phyloP scores from a whole-genome alignment of 345 rosid genomes.

The Adansonia digitata region DNA sequence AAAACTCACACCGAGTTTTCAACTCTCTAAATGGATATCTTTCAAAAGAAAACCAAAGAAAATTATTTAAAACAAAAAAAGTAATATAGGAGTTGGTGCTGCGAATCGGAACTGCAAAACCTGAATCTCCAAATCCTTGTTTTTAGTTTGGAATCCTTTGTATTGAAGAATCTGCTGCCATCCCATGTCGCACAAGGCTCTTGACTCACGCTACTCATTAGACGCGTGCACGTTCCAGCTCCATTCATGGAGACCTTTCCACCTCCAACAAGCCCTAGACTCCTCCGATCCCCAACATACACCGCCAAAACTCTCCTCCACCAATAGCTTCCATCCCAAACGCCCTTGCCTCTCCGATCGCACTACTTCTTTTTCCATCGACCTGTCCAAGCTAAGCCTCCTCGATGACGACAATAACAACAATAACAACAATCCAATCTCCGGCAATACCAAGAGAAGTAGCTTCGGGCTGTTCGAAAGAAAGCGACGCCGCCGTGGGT shows the following conservation, averaged over 20 bases:
- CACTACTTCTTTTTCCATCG: constrained; percentile 75
- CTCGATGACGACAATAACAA: constrained; percentile 53
- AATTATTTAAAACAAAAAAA: neutral
- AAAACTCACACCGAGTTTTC: too few relatives aligned
- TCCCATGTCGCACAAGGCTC: constrained; percentile 48
- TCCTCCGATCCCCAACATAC: constrained; percentile 40
- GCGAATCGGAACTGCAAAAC: neutral
- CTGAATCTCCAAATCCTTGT: neutral
- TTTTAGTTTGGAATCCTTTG: neutral
- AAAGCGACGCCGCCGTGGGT: constrained; percentile 80
- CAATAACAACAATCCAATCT: constrained; percentile 12
- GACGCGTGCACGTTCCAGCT: constrained; percentile 83
- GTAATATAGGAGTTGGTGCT: too few relatives aligned
- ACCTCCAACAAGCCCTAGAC: constrained; percentile 43
- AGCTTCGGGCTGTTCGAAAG: constrained; percentile 45
- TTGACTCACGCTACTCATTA: constrained; percentile 57
- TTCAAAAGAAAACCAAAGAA: too few relatives aligned
- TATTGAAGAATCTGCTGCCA: neutral
- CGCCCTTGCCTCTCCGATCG: constrained; percentile 97
- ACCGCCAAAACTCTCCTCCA: constrained; percentile 24
- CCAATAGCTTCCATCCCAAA: constrained; percentile 36
- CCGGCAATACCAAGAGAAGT: constrained; percentile 29
- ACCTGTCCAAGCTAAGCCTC: constrained; percentile 68
- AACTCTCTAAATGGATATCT: neutral
- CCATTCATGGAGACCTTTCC: constrained; percentile 87